A percentile compares a stretch with the other conserved stretches of the same genome.
phyloP scores from a whole-genome alignment of 441 rosid genomes.

The Populus hybrid region DNA sequence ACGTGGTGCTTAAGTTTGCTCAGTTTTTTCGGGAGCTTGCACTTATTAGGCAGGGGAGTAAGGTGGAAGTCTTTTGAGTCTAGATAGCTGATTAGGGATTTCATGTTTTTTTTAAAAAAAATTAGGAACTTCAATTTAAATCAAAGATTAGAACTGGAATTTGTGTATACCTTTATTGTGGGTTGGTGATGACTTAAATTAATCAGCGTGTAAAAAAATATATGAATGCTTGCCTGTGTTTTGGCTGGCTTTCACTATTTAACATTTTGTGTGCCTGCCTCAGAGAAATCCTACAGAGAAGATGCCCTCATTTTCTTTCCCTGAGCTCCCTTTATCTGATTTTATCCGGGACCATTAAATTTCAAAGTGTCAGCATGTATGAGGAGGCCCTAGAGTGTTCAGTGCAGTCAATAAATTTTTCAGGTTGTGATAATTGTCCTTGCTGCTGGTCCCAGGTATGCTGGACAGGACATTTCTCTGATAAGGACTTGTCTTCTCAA shows the following conservation, averaged over 20 bases:
- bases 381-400: constrained; percentile 1
- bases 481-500: background rate
- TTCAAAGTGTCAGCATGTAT: background rate
- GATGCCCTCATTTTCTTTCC: constrained; percentile 2
- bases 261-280: constrained; percentile 1
- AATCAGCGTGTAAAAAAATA: constrained; percentile 26
- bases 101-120: background rate
- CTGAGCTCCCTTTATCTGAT: background rate
- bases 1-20: constrained; percentile 21
- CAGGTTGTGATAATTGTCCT: constrained; percentile 1
- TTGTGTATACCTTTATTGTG: constrained; percentile 22
- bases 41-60: constrained; percentile 14
- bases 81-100: background rate
- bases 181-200: constrained; percentile 20
- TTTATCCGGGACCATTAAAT: constrained; percentile 17
- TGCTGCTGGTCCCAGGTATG: constrained; percentile 19
- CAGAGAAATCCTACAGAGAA: constrained; percentile 12
- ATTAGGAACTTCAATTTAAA: background rate
- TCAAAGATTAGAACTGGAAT: constrained; percentile 28
- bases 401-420: constrained; percentile 9
- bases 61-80: constrained; percentile 3
- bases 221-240: constrained; percentile 10
- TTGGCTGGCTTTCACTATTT: constrained; percentile 18
- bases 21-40: constrained; percentile 24
- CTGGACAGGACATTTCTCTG: background rate